phyloP scores from a whole-genome alignment of 1,139 yeast genomes.

The Blastobotrys capitulatus region DNA sequence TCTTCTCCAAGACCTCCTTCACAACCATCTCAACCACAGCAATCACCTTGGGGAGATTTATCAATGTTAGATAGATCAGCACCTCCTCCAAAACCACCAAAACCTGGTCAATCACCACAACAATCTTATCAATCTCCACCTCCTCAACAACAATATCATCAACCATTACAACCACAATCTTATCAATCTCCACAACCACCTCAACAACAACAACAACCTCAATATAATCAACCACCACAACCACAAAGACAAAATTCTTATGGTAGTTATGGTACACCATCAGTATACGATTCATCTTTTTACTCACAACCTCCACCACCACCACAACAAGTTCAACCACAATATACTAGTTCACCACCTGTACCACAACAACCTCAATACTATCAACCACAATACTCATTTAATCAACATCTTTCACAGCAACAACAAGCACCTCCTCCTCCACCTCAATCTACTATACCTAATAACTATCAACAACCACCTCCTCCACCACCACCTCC shows the following conservation, averaged over 20 bases:
- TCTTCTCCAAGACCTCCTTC: constrained; percentile 8
- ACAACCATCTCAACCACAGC: constrained; percentile 6
- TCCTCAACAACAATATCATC: too few species aligned
- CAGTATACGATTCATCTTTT: constrained; percentile 29
- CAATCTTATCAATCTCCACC: neutral
- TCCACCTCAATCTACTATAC: constrained; percentile 14
- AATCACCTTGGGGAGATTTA: constrained; percentile 20
- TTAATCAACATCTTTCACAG: constrained; percentile 10
- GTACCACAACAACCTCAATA: neutral
- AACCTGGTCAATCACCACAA: constrained; percentile 19
- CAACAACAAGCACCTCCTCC: constrained; percentile 17
- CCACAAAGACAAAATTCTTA: constrained; percentile 16
- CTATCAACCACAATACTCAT: neutral
- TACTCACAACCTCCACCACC: constrained; percentile 14
- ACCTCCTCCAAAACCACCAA: constrained; percentile 23
- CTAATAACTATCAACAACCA: too few species aligned
- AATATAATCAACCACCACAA: constrained; percentile 4
- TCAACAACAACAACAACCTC: constrained; percentile 10
- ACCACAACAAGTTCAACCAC: constrained; percentile 3
- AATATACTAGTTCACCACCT: neutral
- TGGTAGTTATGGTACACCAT: constrained; percentile 26
- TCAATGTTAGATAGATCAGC: constrained; percentile 11
- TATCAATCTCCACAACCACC: constrained; percentile 8
- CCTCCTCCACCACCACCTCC: constrained; percentile 18
- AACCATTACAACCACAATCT: neutral